Evolutionary conservation across 2,329 filamentous ascomycete genomes (phyloP), one percentile per base, ranked within the genome.

Genomic region (Ustulina deusta): DNA sequence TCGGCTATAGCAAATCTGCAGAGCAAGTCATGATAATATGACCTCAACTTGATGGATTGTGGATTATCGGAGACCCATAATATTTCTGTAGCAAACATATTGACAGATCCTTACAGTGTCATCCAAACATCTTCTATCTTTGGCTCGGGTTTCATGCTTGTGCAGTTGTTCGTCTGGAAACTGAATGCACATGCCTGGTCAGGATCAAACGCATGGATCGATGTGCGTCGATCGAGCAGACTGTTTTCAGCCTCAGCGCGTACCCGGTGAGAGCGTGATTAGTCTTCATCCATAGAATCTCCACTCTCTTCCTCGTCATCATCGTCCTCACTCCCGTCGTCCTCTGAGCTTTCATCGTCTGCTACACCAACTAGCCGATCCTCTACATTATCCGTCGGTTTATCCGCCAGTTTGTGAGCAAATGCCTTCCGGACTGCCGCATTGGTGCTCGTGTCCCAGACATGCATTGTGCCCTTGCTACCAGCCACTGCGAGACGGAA

Each of bases 361-460:
- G 90, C 85, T 55, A 97, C 85, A 0, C 91, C 92, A 5, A 98
- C 88, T 55, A 96, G 83, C 65, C 93, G 88, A 80, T 99, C 95
- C 78, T 89, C 86, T 27, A 90, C 88, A 54, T 89, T 87, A 17
- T 85, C 89, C 56, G 88, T 88, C 6, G 84, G 81, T 69, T 84
- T 78, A 71, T 75, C 72, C 20, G 88, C 86, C 65, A 95, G 85
- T 65, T 89, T 90, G 75, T 83, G 88, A 40, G 92, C 93, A 82
- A 99, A 99, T 1, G 91, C 90, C 70, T 91, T 87, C 66, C 96
- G 89, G 36, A 99, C 93, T 29, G 92, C 91, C 15, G 88, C 89
- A 79, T 99, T 99, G 65, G 96, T 99, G 79, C 93, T 89, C 25
- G 96, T 97, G 80, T 98, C 95, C 96, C 96, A 99, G 61, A 99